Evolutionary conservation across 1,284 basidiomycete species (phyloP), one percentile per base, ranked within the genome.

Genomic region (Chalciporus sp.): DNA sequence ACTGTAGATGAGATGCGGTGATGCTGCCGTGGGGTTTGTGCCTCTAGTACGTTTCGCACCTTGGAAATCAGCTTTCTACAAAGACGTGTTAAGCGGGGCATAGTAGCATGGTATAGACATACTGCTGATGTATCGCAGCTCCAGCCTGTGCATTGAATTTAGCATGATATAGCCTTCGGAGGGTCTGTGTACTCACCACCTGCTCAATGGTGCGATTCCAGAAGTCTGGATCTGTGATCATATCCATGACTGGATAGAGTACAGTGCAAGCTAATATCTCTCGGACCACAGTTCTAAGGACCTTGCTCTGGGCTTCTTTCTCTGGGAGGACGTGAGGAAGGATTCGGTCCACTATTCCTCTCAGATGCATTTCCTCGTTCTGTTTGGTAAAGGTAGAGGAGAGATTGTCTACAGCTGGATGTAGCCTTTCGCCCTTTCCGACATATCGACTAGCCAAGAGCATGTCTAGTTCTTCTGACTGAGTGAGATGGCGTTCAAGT

Each of bases 181-280:
- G 35, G 19, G 27, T 23, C 10, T 27, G 35, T 47, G 26, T 33
- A 78, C 87, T 70, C 71, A 92, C 92, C 72, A 92, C 82, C 74
- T 95, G 88, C 69, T 98, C 95, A 50, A 98, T 91, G 44, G 86
- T 83, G 51, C 86, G 80, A 73, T 98, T 98, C 94, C 95, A 98
- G 61, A 97, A 97, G 71, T 98, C 96, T 16, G 94, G 92, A 68
- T 98, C 95, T 47, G 90, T 82, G 42, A 98, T 67, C 86, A 95
- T 91, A 52, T 98, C 92, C 76, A 98, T 88, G 51, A 96, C 71
- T 3, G 95, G 94, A 64, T 90, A 85, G 29, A 98, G 68, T 6
- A 97, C 84, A 1, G 88, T 77, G 64, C 92, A 95, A 6, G 91
- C 83, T 3, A 91, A 75, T 61, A 98, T 82, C 71, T 99, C 96